These are phyloP conservation scores for Xylaria cubensis DNA, from an alignment of 495 filamentous ascomycete species.

Conservation along the genomic window DNA sequence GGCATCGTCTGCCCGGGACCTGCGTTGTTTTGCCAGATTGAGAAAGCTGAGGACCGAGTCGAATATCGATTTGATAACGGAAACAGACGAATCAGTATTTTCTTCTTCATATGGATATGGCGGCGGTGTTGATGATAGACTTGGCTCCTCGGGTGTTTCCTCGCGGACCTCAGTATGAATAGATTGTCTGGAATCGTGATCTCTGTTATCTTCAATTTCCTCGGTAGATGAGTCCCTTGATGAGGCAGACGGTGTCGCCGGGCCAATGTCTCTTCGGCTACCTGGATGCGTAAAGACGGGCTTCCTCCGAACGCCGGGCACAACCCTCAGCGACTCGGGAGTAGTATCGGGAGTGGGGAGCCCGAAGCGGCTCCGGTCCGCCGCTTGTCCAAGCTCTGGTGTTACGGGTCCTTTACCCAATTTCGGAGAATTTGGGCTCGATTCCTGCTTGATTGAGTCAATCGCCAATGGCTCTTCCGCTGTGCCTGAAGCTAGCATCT, in stretches of 20 bases:
- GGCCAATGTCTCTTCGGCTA: neutral
- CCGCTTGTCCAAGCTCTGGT: conserved; percentile 3
- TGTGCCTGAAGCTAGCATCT: neutral
- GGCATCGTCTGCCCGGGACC: conserved; percentile 6
- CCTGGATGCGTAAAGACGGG: neutral
- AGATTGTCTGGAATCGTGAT: neutral
- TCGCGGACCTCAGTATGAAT: neutral
- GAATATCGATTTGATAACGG: neutral
- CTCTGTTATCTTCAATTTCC: neutral
- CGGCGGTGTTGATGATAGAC: neutral
- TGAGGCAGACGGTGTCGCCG: neutral
- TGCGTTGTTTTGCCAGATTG: conserved; percentile 21
- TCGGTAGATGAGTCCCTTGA: neutral
- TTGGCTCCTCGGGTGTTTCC: neutral
- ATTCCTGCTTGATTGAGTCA: neutral
- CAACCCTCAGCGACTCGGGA: conserved; percentile 1
- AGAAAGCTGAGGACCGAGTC: neutral
- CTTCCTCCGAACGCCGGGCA: neutral
- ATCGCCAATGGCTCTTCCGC: neutral
- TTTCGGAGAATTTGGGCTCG: neutral
- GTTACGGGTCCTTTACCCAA: conserved; percentile 12
- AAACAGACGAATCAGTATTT: neutral
- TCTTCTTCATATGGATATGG: neutral
- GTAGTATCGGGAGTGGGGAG: conserved; percentile 21
- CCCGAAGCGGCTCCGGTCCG: conserved; percentile 13